Evolutionary conservation across 371 early-diverging fungal genomes (phyloP).

Genomic region (Gilbertella persicaria): DNA sequence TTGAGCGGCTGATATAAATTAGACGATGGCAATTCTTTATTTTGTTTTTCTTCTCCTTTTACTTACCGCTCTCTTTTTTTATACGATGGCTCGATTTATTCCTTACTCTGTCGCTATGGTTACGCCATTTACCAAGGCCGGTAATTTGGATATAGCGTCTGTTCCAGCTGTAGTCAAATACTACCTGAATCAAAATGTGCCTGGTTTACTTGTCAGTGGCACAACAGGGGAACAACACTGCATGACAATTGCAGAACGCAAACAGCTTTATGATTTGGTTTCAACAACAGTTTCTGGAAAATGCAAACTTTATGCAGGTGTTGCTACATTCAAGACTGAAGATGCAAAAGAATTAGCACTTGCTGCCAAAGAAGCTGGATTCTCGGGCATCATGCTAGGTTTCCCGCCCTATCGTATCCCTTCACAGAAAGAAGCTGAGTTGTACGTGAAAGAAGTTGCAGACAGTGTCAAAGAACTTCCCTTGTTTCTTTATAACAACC

Average conservation of each 20-base stretch:
- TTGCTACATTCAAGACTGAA: conserved; percentile 33
- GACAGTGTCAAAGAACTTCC: conserved; percentile 15
- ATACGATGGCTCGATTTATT: conserved; percentile 20
- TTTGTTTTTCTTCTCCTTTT: too few relatives aligned
- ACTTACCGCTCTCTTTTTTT: too few relatives aligned
- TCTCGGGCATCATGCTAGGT: conserved; percentile 34
- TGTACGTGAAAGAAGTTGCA: conserved; percentile 25
- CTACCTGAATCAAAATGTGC: conserved; percentile 24
- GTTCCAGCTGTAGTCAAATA: conserved; percentile 28
- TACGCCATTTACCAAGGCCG: conserved; percentile 28
- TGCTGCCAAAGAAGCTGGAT: conserved; percentile 20
- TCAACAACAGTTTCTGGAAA: conserved; percentile 6
- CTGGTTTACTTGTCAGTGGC: conserved; percentile 34
- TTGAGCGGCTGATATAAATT: too few relatives aligned
- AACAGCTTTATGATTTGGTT: conserved; percentile 20
- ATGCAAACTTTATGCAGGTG: conserved; percentile 32
- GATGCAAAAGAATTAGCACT: conserved; percentile 30
- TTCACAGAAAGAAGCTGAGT: conserved; percentile 22
- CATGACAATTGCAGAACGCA: conserved; percentile 29
- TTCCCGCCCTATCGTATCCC: conserved; percentile 35
- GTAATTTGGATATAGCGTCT: conserved; percentile 17
- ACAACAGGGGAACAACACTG: conserved; percentile 39
- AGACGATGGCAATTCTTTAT: too few relatives aligned
- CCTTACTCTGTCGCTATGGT: conserved; percentile 32
- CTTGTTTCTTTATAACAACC: conserved; percentile 35